Conservation (phyloP, 805 yeast genomes). For the Wickerhamomyces bovis region DNA sequence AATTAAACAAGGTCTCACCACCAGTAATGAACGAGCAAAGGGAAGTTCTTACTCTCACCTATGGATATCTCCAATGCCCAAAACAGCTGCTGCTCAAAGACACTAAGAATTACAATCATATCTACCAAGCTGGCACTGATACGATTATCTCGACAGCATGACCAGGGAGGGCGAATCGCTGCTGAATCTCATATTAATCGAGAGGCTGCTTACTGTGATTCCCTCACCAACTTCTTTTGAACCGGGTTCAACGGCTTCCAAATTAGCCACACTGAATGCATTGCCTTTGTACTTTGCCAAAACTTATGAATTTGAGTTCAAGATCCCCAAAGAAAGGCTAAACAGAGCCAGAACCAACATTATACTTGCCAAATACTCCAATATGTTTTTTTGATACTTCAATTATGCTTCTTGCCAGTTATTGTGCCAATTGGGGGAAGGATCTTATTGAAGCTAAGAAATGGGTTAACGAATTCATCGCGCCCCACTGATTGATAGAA, state of each 20-base stretch:
- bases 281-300: background rate
- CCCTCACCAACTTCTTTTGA: background rate
- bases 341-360: background rate
- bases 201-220: background rate
- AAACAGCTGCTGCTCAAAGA: background rate
- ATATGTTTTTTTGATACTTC: no score
- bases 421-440: background rate
- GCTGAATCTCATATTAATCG: background rate
- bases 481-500: background rate
- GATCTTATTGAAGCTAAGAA: background rate
- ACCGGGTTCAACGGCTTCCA: background rate
- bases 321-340: background rate
- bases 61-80: background rate
- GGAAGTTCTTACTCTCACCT: background rate
- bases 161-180: background rate
- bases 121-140: background rate
- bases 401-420: background rate
- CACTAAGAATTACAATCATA: background rate
- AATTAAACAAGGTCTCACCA: background rate
- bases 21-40: background rate
- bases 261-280: background rate
- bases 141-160: background rate
- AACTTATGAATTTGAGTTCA: background rate
- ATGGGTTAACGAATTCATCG: background rate
- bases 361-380: background rate